Percentiles rank a stretch among this genome's conserved stretches.
These are phyloP conservation scores for Onygenales sp. DNA, from an alignment of 2,329 filamentous ascomycete genomes.

Conservation along the genomic window DNA sequence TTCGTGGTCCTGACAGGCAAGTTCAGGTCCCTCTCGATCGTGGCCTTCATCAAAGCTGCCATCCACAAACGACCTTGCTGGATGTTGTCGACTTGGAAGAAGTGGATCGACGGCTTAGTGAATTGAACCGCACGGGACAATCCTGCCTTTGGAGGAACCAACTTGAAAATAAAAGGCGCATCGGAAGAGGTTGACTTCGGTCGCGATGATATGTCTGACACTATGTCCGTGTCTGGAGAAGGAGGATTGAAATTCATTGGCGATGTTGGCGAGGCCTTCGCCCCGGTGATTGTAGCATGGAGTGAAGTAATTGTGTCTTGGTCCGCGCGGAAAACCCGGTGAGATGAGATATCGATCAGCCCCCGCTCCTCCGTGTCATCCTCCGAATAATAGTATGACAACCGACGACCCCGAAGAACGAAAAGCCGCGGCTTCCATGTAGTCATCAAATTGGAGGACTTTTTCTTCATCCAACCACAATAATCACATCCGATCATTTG, in stretches of 20 bases:
- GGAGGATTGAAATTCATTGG: slow-evolving; percentile 32
- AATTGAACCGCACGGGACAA: slow-evolving; percentile 89
- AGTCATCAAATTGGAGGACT: slow-evolving; percentile 89
- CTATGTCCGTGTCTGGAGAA: neutral
- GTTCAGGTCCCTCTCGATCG: slow-evolving; percentile 79
- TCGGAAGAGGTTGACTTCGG: neutral
- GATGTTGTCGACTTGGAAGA: slow-evolving; percentile 89
- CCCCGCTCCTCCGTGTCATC: slow-evolving; percentile 88
- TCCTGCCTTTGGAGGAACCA: slow-evolving; percentile 80
- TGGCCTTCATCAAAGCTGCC: slow-evolving; percentile 97
- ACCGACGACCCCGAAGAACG: slow-evolving; percentile 76
- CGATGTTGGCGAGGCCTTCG: slow-evolving; percentile 58
- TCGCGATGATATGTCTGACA: neutral
- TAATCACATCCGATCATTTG: slow-evolving; percentile 84
- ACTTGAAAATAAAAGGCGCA: slow-evolving; percentile 95
- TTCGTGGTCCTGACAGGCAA: slow-evolving; percentile 76
- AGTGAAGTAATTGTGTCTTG: slow-evolving; percentile 83
- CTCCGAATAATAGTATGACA: slow-evolving; percentile 95
- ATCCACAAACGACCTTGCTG: slow-evolving; percentile 90
- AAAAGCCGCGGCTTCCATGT: slow-evolving; percentile 98
- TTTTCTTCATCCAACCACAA: slow-evolving; percentile 99
- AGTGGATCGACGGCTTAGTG: slow-evolving; percentile 93
- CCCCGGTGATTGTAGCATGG: slow-evolving; percentile 84
- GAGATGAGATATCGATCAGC: slow-evolving; percentile 93
- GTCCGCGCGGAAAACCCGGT: slow-evolving; percentile 89